Conservation (phyloP, 352 stramenopile genomes). For the Lagenidium sp. region DNA sequence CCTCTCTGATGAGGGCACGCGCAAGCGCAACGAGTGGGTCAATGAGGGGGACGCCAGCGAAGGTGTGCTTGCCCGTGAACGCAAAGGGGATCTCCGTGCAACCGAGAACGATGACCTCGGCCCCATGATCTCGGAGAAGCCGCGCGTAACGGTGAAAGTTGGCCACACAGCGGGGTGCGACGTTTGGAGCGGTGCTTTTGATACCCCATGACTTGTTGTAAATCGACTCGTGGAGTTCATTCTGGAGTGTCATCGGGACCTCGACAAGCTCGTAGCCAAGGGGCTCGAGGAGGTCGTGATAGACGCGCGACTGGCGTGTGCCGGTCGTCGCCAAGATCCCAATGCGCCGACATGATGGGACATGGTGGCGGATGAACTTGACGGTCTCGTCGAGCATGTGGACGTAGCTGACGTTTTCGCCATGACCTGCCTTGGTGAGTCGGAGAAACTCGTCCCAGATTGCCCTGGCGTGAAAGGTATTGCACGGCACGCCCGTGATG, state of each 20-base stretch:
- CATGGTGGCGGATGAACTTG: conserved; percentile 33
- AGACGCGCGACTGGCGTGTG: conserved; percentile 48
- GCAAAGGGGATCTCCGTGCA: conserved; percentile 78
- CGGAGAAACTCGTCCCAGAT: conserved; percentile 67
- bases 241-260: conserved; percentile 31
- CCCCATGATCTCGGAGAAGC: conserved; percentile 29
- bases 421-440: conserved; percentile 14
- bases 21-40: conserved; percentile 67
- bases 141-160: conserved; percentile 58
- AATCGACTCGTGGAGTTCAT: conserved; percentile 63
- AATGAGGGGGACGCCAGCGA: conserved; percentile 41
- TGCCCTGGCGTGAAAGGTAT: conserved; percentile 62
- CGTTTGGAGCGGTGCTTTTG: conserved; percentile 56
- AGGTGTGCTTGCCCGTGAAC: conserved; percentile 35
- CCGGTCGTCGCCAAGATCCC: conserved; percentile 63
- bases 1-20: conserved; percentile 58
- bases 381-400: conserved; percentile 72
- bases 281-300: conserved; percentile 59
- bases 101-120: conserved; percentile 60
- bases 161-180: conserved; percentile 33
- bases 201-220: conserved; percentile 66
- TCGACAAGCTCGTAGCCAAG: conserved; percentile 49
- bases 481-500: conserved; percentile 57
- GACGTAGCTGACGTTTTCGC: conserved; percentile 21
- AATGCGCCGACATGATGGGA: conserved; percentile 37